Evolutionary conservation across 257 asterid genomes (phyloP), one percentile per base, ranked within the genome.

Genomic region (Echites panduratus): DNA sequence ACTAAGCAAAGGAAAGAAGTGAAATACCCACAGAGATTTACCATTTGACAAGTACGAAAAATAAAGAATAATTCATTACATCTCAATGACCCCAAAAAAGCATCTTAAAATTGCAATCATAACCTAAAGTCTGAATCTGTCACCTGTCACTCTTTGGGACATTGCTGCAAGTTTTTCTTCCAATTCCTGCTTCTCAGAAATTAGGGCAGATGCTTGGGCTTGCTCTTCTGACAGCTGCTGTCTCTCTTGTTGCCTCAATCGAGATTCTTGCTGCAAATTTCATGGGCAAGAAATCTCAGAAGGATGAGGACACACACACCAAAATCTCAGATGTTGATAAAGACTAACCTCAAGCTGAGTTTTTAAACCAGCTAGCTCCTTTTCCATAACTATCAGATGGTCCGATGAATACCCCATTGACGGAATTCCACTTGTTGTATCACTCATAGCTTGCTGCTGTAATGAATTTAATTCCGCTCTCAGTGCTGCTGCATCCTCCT

Each of bases 401-500:
- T 95, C 98, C 41, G 80, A 70, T 61, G 91, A 77, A 85, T 79
- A 87, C 57, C 83, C 87, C 54, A 78, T 70, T 35, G 89, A 74
- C 47, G 79, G 76, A 38, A 83, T 58, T 79, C 78, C 83, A 71
- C 88, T 82, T 41, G 79, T 52, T 64, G 85, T 80, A 78, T 77
- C 77, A 48, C 76, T 85, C 90, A 91, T 85, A 57, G 92, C 80
- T 83, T 92, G 98, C 81, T 90, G 99, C 74, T 91, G 98, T 83
- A 92, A 79, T 24, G 85, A 85, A 83, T 95, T 87, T 24, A 95
- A 76, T 82, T 92, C 99, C 72, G 96, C 95, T 80, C 98, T 83
- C 65, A 95, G 79, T 32, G 97, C 85, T 73, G 98, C 96, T 10
- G 98, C 97, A 80, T 95, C 99, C 83, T 95, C 97, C 82, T 95